phyloP scores from a whole-genome alignment of 208 protist genomes.

The Leishmania mexicana region DNA sequence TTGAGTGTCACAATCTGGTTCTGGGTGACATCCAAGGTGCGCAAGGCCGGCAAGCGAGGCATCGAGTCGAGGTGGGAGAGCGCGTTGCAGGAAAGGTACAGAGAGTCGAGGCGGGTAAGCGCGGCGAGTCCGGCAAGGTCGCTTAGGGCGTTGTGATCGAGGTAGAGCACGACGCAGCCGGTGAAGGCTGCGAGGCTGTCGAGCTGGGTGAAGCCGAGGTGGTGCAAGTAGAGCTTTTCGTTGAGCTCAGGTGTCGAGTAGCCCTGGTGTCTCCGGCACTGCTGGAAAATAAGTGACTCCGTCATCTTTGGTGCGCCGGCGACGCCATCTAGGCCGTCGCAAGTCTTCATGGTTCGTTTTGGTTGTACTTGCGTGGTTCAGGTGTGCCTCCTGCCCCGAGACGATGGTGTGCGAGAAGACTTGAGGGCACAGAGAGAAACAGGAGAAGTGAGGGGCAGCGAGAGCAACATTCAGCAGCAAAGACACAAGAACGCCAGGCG shows the following conservation, averaged over 20 bases:
- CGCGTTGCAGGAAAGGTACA: conserved; percentile 91
- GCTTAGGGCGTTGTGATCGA: conserved; percentile 90
- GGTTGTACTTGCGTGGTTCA: background rate
- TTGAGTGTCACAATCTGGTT: conserved; percentile 65
- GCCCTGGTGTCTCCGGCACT: conserved; percentile 73
- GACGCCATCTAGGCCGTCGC: background rate
- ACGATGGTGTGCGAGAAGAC: background rate
- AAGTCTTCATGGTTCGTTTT: background rate
- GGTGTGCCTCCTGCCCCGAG: no score
- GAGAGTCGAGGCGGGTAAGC: conserved; percentile 57
- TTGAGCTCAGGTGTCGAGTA: conserved; percentile 93
- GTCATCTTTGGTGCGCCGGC: conserved; percentile 43
- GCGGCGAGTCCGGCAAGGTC: conserved; percentile 74
- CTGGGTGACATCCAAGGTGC: conserved; percentile 84
- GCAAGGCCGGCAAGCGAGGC: conserved; percentile 60
- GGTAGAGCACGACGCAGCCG: conserved; percentile 86
- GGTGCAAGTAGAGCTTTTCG: conserved; percentile 94
- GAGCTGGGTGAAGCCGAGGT: conserved; percentile 79
- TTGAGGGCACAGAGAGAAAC: background rate
- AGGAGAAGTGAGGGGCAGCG: background rate
- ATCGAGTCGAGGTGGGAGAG: conserved; percentile 68
- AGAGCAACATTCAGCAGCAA: background rate
- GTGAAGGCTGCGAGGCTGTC: conserved; percentile 73
- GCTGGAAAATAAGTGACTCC: conserved; percentile 46
- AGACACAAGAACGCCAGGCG: background rate